These are phyloP conservation scores for Psilocybe azurescens DNA, from an alignment of 768 basidiomycete species.

Conservation along the genomic window DNA sequence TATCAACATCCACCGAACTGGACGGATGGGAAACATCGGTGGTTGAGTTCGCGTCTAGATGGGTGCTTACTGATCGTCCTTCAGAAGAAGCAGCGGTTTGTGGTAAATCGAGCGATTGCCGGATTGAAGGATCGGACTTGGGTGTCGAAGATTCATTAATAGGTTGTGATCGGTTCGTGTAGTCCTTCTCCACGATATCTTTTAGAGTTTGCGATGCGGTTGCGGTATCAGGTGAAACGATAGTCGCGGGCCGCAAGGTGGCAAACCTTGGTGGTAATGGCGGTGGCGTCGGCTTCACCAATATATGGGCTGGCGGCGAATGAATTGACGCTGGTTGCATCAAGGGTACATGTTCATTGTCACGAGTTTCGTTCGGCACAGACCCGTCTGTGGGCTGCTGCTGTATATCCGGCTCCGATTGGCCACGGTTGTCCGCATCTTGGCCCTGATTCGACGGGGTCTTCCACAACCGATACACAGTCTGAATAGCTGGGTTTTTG, in stretches of 20 bases:
- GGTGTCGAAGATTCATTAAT: conserved; percentile 7
- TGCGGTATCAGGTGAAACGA: conserved; percentile 22
- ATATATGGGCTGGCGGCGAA: conserved; percentile 14
- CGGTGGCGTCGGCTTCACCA: conserved; percentile 34
- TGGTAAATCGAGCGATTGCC: neutral
- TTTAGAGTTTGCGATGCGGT: conserved; percentile 62
- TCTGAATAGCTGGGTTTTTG: conserved; percentile 65
- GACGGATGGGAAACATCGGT: conserved; percentile 7
- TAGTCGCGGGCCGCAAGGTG: conserved; percentile 25
- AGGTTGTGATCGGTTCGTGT: conserved; percentile 18
- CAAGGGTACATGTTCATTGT: neutral
- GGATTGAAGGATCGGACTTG: conserved; percentile 1
- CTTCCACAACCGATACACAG: conserved; percentile 80
- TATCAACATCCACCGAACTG: conserved; percentile 7
- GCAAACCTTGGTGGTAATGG: conserved; percentile 54
- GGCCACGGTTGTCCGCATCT: conserved; percentile 1
- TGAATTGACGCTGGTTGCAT: conserved; percentile 1
- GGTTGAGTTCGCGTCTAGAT: conserved; percentile 1
- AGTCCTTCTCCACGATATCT: conserved; percentile 56
- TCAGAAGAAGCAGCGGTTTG: neutral
- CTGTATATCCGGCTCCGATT: conserved; percentile 6
- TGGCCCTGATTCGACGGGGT: conserved; percentile 16
- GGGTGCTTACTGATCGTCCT: neutral
- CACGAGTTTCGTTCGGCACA: neutral
- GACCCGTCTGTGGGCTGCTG: neutral